phyloP scores from a whole-genome alignment of 2,329 filamentous ascomycete genomes.

The Grosmannia serpens region DNA sequence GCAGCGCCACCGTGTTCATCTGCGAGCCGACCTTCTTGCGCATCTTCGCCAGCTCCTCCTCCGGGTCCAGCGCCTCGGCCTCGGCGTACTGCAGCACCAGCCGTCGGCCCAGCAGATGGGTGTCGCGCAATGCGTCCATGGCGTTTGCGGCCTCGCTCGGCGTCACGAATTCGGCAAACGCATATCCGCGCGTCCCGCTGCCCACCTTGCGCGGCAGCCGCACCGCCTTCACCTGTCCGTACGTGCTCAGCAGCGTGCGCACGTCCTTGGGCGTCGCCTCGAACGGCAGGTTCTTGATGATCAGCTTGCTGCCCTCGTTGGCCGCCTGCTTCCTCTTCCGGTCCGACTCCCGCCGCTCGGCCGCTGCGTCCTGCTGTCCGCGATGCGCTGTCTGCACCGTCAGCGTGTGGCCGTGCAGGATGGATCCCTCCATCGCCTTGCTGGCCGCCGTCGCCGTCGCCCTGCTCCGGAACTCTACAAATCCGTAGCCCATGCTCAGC shows the following conservation, averaged over 20 bases:
- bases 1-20: constrained; percentile 79
- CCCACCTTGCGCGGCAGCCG: constrained; percentile 94
- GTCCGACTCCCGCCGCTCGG: constrained; percentile 75
- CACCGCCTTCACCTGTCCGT: constrained; percentile 85
- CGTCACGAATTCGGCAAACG: constrained; percentile 78
- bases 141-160: constrained; percentile 80
- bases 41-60: constrained; percentile 95
- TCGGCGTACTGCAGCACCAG: constrained; percentile 88
- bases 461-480: constrained; percentile 76
- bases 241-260: constrained; percentile 71
- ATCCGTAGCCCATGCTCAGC: constrained; percentile 95
- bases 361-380: constrained; percentile 66
- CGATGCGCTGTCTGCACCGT: constrained; percentile 80
- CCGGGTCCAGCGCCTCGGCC: constrained; percentile 78
- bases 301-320: constrained; percentile 69
- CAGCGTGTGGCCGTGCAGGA: constrained; percentile 77
- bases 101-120: constrained; percentile 81
- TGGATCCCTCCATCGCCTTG: constrained; percentile 76
- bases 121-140: constrained; percentile 81
- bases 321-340: constrained; percentile 67
- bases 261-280: constrained; percentile 91
- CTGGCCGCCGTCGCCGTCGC: constrained; percentile 69
- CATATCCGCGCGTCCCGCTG: constrained; percentile 78
- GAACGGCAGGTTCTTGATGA: constrained; percentile 97
- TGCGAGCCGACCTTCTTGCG: constrained; percentile 89